Evolutionary conservation across 2,329 filamentous ascomycete genomes (phyloP), one percentile per base, ranked within the genome.

Genomic region (Phyllosticta paracitricarpa): DNA sequence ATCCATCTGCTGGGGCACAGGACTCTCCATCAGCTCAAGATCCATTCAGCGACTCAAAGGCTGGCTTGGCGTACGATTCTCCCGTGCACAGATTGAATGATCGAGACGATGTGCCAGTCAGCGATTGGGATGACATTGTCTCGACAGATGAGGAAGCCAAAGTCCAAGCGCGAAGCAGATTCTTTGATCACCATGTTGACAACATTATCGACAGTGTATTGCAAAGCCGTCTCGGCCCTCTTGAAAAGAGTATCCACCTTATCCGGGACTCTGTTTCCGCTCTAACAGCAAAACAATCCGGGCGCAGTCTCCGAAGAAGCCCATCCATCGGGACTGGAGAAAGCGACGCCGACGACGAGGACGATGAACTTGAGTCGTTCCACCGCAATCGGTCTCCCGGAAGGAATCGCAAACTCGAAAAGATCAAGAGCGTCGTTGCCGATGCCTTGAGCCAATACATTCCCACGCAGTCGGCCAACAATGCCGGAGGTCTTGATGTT

Each of bases 291-390:
- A 80, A 83, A 79, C 60, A 78, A 14, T 61, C 66, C 52, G 66
- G 66, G 26, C 83, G 84, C 10, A 83, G 79, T 61, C 81, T 82
- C 26, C 79, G 83, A 65, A 84, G 85, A 66, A 90, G 86, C 71
- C 74, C 84, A 51, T 92, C 89, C 55, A 84, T 80, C n/a, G 88
- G 91, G 30, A 76, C 79, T 3, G 80, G 84, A 56, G 86, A 95
- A 63, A 97, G 93, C 71, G 94, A 97, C 75, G 93, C 94, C 10
- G 93, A 97, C 71, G 92, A 96, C 64, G 91, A 96, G 70, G 92
- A 95, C 66, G 91, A 96, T 24, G 89, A 82, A 51, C 76, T 79
- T 52, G 77, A 56, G 25, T 58, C 60, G 76, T 68, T 87, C 81
- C 84, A 70, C 61, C 86, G 89, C 58, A 88, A 89, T 5, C 81